Conservation (phyloP, 352 stramenopile genomes). For the Pythium monospermum region DNA sequence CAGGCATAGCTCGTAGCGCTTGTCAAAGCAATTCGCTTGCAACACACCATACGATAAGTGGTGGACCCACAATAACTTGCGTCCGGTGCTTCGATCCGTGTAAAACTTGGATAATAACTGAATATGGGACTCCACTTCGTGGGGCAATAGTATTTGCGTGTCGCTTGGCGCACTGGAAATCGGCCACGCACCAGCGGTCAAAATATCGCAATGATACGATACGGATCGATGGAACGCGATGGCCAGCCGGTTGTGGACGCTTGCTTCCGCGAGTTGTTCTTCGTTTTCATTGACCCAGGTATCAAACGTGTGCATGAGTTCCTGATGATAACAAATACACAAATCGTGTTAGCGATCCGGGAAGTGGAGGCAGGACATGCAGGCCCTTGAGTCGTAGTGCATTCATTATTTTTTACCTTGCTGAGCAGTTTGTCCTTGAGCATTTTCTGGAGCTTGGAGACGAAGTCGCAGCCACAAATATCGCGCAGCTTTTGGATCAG, state of each 20-base stretch:
- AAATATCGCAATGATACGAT: slow-evolving; percentile 70
- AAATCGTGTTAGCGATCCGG: too few species aligned
- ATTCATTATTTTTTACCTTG: slow-evolving; percentile 37
- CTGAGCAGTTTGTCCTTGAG: slow-evolving; percentile 82
- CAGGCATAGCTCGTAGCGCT: slow-evolving; percentile 73
- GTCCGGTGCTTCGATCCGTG: slow-evolving; percentile 60
- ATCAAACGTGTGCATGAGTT: slow-evolving; percentile 58
- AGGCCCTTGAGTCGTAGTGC: background rate
- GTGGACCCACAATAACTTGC: slow-evolving; percentile 79
- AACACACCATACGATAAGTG: slow-evolving; percentile 71
- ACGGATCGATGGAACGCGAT: slow-evolving; percentile 57
- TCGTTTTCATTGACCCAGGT: slow-evolving; percentile 71
- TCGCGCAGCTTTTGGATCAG: slow-evolving; percentile 82
- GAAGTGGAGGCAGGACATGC: background rate
- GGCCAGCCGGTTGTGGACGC: slow-evolving; percentile 29
- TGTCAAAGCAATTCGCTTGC: slow-evolving; percentile 62
- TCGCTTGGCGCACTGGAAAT: slow-evolving; percentile 63
- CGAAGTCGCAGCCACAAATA: slow-evolving; percentile 81
- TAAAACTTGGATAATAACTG: slow-evolving; percentile 83
- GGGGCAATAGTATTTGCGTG: slow-evolving; percentile 49
- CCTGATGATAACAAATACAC: too few species aligned
- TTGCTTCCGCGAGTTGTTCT: slow-evolving; percentile 32
- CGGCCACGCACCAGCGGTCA: slow-evolving; percentile 80
- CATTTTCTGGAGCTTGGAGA: slow-evolving; percentile 88
- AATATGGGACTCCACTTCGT: slow-evolving; percentile 48